Evolutionary conservation across 495 filamentous ascomycete genomes (phyloP).

Genomic region (Filosporella fistucella): DNA sequence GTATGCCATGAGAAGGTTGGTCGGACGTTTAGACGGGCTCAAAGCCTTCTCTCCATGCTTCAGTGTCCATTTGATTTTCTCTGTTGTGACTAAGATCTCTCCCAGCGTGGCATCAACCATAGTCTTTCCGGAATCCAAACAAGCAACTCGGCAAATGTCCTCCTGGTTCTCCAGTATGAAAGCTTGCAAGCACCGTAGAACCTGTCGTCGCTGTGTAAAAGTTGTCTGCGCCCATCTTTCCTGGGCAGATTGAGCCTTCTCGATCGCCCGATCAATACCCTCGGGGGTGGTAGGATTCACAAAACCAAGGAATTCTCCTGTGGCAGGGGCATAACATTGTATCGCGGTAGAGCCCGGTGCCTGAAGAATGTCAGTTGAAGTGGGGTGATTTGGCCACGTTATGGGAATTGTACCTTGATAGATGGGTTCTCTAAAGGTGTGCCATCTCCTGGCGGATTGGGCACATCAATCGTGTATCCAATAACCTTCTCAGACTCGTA

Average conservation of each 20-base stretch:
- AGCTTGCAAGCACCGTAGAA: slow-evolving; percentile 78
- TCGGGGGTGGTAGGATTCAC: slow-evolving; percentile 74
- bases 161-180: slow-evolving; percentile 88
- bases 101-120: slow-evolving; percentile 89
- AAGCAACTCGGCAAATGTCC: slow-evolving; percentile 77
- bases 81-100: slow-evolving; percentile 87
- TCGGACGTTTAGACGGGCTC: slow-evolving; percentile 62
- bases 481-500: slow-evolving; percentile 16
- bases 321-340: slow-evolving; percentile 88
- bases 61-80: slow-evolving; percentile 94
- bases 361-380: slow-evolving; percentile 4
- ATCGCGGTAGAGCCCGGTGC: slow-evolving; percentile 52
- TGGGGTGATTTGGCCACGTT: not conserved
- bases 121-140: slow-evolving; percentile 96
- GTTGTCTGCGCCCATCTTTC: slow-evolving; percentile 73
- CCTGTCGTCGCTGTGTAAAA: slow-evolving; percentile 71
- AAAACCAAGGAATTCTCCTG: slow-evolving; percentile 74
- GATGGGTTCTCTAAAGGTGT: slow-evolving; percentile 20
- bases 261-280: slow-evolving; percentile 77
- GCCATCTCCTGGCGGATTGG: slow-evolving; percentile 13
- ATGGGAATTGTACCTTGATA: slow-evolving; percentile 18
- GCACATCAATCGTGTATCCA: slow-evolving; percentile 14
- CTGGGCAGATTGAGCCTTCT: slow-evolving; percentile 71
- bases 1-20: slow-evolving; percentile 89
- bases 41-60: slow-evolving; percentile 84